phyloP scores from a whole-genome alignment of 2,329 filamentous ascomycete genomes.

The Emergomyces pasteurianus region DNA sequence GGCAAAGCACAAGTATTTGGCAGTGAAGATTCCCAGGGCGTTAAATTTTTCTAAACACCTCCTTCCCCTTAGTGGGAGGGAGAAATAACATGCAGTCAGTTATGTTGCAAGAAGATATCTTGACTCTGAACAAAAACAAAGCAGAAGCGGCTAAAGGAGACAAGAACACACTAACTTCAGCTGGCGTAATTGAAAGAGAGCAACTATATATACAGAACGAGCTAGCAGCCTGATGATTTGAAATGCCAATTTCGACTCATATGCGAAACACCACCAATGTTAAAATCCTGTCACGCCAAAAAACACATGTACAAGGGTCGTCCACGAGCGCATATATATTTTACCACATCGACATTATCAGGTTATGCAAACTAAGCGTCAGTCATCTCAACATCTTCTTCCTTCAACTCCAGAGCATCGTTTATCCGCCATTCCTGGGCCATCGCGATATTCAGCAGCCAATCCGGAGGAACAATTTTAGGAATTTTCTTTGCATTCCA shows the following conservation, averaged over 20 bases:
- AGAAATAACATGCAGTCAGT: conserved; percentile 1
- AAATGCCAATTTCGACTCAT: not conserved
- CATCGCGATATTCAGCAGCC: conserved; percentile 84
- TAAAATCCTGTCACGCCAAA: not conserved
- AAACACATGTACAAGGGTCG: not conserved
- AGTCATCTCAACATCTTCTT: conserved; percentile 18
- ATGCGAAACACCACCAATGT: not conserved
- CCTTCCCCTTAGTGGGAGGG: not conserved
- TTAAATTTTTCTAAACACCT: conserved; percentile 80
- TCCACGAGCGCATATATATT: not conserved
- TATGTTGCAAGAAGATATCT: not conserved
- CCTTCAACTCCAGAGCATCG: conserved; percentile 43
- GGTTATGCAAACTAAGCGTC: conserved; percentile 11
- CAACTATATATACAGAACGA: not conserved
- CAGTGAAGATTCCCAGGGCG: conserved; percentile 72
- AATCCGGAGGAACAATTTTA: conserved; percentile 72
- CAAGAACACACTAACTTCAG: not conserved
- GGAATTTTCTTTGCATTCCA: conserved; percentile 66
- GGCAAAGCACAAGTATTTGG: conserved; percentile 93
- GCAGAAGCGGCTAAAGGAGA: not conserved
- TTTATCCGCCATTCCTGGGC: conserved; percentile 64
- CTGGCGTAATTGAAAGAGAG: not conserved
- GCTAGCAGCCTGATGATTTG: not conserved
- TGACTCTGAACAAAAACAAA: not conserved
- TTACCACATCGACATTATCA: not conserved